phyloP scores from a whole-genome alignment of 2,329 filamentous ascomycete species.

The Acrocalymma vagum region DNA sequence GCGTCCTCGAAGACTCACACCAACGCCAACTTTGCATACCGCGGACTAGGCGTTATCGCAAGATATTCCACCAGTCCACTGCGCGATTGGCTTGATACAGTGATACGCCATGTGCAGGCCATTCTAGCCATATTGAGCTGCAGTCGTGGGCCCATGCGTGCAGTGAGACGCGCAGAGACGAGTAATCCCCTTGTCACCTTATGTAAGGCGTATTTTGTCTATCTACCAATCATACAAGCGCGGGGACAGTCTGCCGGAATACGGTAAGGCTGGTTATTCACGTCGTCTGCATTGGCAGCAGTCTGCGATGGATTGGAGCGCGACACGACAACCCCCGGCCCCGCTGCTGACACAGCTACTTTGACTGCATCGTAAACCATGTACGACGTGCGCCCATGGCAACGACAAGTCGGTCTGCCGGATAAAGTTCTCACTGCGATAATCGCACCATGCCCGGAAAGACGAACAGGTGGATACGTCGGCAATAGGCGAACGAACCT shows the following conservation, averaged over 20 bases:
- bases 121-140: slow-evolving; percentile 12
- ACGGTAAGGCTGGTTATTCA: slow-evolving; percentile 4
- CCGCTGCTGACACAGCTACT: slow-evolving; percentile 27
- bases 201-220: slow-evolving; percentile 10
- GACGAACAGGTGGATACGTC: slow-evolving; percentile 7
- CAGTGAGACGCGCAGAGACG: slow-evolving; percentile 5
- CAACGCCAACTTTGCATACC: neutral
- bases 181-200: slow-evolving; percentile 5
- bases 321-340: slow-evolving; percentile 12
- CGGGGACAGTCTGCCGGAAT: slow-evolving; percentile 5
- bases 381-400: slow-evolving; percentile 3
- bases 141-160: slow-evolving; percentile 18
- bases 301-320: slow-evolving; percentile 14
- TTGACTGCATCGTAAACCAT: slow-evolving; percentile 19
- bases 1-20: neutral
- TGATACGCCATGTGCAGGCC: slow-evolving; percentile 5
- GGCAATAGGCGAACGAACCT: slow-evolving; percentile 21
- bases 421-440: slow-evolving; percentile 15
- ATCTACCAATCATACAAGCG: slow-evolving; percentile 4
- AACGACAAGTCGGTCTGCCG: slow-evolving; percentile 2
- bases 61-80: slow-evolving; percentile 9
- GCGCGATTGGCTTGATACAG: slow-evolving; percentile 5
- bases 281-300: slow-evolving; percentile 11
- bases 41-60: too few species aligned
- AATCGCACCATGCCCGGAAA: neutral